Evolutionary conservation across 192 early-diverging fungal species (phyloP).

Genomic region (Chytriomyces hyalinus): DNA sequence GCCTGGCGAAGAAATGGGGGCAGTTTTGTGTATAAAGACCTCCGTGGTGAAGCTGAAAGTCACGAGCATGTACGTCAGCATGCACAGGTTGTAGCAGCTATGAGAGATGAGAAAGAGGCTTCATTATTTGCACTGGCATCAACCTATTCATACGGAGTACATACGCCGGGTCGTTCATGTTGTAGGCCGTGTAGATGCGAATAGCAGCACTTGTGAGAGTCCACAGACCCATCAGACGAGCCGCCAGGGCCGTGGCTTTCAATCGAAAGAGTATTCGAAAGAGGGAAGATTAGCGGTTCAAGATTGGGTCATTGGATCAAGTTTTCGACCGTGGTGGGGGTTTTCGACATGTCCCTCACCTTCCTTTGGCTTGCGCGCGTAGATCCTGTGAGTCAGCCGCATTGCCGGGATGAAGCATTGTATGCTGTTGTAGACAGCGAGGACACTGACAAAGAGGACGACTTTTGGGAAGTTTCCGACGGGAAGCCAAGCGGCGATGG

Average conservation of each 20-base stretch:
- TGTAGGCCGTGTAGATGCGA: constrained; percentile 84
- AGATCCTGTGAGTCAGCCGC: constrained; percentile 78
- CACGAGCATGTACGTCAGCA: constrained; percentile 51
- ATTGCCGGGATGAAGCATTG: constrained; percentile 80
- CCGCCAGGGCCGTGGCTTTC: constrained; percentile 79
- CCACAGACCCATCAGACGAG: constrained; percentile 88
- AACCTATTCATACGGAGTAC: constrained; percentile 16
- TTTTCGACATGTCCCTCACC: constrained; percentile 40
- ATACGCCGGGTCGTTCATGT: constrained; percentile 74
- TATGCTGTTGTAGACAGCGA: constrained; percentile 83
- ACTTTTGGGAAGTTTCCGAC: constrained; percentile 60
- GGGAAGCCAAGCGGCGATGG: constrained; percentile 22
- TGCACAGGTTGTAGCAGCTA: constrained; percentile 49
- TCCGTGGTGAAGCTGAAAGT: constrained; percentile 45
- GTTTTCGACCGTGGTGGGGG: background rate
- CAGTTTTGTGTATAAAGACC: constrained; percentile 56
- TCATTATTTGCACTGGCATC: background rate
- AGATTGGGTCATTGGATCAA: background rate
- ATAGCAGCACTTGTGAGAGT: constrained; percentile 81
- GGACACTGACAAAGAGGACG: constrained; percentile 73
- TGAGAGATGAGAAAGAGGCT: background rate
- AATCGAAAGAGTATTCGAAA: constrained; percentile 2
- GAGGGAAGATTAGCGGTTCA: background rate
- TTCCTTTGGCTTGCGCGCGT: constrained; percentile 66
- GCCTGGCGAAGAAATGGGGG: constrained; percentile 49